phyloP scores from a whole-genome alignment of 2,329 filamentous ascomycete species.

The Paracoccidioides lutzii region DNA sequence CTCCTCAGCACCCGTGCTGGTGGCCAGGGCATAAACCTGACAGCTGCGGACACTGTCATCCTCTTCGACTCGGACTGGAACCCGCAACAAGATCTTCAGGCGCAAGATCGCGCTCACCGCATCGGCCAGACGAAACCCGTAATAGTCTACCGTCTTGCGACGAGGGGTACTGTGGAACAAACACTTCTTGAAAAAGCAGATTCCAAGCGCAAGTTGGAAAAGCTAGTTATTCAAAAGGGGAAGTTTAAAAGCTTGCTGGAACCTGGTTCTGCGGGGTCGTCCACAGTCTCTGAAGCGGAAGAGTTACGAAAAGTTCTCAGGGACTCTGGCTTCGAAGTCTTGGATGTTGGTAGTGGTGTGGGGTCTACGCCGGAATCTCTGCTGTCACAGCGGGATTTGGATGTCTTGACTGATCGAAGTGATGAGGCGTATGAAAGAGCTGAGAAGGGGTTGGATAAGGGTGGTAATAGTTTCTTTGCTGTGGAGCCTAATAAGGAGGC shows the following conservation, averaged over 20 bases:
- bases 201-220: conserved; percentile 81
- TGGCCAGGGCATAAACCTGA: conserved; percentile 96
- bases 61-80: conserved; percentile 96
- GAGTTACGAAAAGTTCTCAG: conserved; percentile 52
- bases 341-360: conserved; percentile 37
- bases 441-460: conserved; percentile 58
- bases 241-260: conserved; percentile 58
- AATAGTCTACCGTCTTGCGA: conserved; percentile 85
- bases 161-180: conserved; percentile 85
- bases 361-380: conserved; percentile 49
- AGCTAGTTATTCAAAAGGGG: conserved; percentile 90
- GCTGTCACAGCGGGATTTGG: conserved; percentile 62
- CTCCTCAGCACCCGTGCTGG: conserved; percentile 81
- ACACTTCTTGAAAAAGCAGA: conserved; percentile 75
- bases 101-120: conserved; percentile 86
- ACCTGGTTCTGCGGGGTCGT: conserved; percentile 38
- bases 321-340: conserved; percentile 59
- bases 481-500: conserved; percentile 61
- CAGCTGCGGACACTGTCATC: conserved; percentile 96
- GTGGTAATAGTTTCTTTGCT: conserved; percentile 49
- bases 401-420: conserved; percentile 63
- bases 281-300: conserved; percentile 38
- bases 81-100: conserved; percentile 91
- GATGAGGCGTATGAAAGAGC: conserved; percentile 57
- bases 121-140: conserved; percentile 90